A percentile compares a stretch with the other conserved stretches of the same genome.
phyloP scores from a whole-genome alignment of 768 basidiomycete genomes.

The Collybia nuda region DNA sequence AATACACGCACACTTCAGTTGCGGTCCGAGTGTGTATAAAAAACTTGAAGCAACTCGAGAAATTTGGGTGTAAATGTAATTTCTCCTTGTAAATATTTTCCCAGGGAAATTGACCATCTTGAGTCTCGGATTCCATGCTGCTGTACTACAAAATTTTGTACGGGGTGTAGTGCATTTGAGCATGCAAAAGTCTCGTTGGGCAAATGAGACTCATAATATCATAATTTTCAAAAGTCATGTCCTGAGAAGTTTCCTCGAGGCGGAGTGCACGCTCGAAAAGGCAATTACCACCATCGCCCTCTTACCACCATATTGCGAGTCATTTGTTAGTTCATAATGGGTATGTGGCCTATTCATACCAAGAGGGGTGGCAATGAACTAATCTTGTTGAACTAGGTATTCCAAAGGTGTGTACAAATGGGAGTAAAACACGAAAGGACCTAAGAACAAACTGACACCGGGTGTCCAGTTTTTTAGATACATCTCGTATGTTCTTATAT shows the following conservation, averaged over 20 bases:
- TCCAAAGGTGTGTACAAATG: slow-evolving; percentile 52
- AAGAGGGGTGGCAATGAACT: background rate
- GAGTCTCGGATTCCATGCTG: too few relatives aligned
- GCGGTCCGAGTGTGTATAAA: too few relatives aligned
- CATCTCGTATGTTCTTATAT: slow-evolving; percentile 67
- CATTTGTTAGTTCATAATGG: slow-evolving; percentile 12
- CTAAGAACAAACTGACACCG: slow-evolving; percentile 11
- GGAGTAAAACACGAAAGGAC: slow-evolving; percentile 1
- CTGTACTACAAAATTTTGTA: too few relatives aligned
- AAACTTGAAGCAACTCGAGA: too few relatives aligned
- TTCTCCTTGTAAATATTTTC: too few relatives aligned
- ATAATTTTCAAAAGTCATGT: too few relatives aligned
- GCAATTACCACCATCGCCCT: slow-evolving; percentile 10
- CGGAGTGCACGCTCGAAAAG: slow-evolving; percentile 10
- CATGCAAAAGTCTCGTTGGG: too few relatives aligned
- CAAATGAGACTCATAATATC: too few relatives aligned
- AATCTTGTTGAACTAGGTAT: slow-evolving; percentile 39
- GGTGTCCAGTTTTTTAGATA: slow-evolving; percentile 87
- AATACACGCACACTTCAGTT: too few relatives aligned
- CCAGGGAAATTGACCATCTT: too few relatives aligned
- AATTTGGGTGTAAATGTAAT: too few relatives aligned
- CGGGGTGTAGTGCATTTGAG: too few relatives aligned
- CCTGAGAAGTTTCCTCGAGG: background rate
- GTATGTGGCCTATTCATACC: slow-evolving; percentile 6
- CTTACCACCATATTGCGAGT: slow-evolving; percentile 7